These are phyloP conservation scores for Aspergillus sp. DNA, from an alignment of 2,329 filamentous ascomycete species.

Conservation along the genomic window DNA sequence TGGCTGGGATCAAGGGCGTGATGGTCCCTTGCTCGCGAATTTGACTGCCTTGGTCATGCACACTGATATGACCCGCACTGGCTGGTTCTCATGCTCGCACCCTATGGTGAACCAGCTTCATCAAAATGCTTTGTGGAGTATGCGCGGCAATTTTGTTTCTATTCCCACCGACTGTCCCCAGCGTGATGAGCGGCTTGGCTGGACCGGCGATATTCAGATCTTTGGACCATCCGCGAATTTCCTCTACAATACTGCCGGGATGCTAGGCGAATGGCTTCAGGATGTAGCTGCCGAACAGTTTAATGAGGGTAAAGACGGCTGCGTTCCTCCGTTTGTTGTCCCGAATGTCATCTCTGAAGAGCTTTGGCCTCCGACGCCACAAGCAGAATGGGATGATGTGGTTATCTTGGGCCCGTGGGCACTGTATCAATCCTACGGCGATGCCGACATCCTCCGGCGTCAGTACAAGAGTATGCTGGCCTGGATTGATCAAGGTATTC, in stretches of 20 bases:
- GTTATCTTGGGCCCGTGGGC: conserved; percentile 38
- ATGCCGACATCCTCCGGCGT: conserved; percentile 32
- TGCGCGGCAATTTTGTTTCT: conserved; percentile 59
- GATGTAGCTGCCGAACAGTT: conserved; percentile 46
- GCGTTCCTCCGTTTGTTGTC: conserved; percentile 33
- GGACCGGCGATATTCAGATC: conserved; percentile 54
- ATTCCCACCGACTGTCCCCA: conserved; percentile 61
- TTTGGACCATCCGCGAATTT: conserved; percentile 55
- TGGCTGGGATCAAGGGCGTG: conserved; percentile 14
- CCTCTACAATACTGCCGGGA: conserved; percentile 54
- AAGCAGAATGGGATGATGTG: conserved; percentile 43
- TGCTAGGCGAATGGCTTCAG: conserved; percentile 53
- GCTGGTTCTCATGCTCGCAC: conserved; percentile 55
- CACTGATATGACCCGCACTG: conserved; percentile 53
- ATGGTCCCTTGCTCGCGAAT: conserved; percentile 11
- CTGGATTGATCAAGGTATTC: conserved; percentile 38
- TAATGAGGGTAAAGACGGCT: conserved; percentile 17
- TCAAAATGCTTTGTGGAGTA: conserved; percentile 56
- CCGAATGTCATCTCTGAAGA: conserved; percentile 22
- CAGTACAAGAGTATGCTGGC: conserved; percentile 39
- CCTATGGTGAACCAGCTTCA: conserved; percentile 55
- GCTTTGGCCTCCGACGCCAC: conserved; percentile 18
- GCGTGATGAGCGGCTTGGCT: conserved; percentile 55
- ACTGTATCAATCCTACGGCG: conserved; percentile 36
- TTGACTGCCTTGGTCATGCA: conserved; percentile 48